Evolutionary conservation across 495 filamentous ascomycete genomes (phyloP), one percentile per base, ranked within the genome.

Genomic region (Tuber magnatum): DNA sequence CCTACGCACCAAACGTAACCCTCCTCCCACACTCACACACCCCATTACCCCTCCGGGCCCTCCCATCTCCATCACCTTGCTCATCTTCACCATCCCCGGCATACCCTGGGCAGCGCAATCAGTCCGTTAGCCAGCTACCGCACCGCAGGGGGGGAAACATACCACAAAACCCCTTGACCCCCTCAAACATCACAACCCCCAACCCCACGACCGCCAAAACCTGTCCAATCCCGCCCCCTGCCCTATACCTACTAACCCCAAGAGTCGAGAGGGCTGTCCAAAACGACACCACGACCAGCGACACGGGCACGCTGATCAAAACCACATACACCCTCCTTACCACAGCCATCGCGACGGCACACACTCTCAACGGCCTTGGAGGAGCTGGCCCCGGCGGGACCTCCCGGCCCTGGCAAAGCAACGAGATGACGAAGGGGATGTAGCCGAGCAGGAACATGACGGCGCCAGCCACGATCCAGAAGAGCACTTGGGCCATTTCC

Each of bases 51-150:
- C n/a, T 8, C 22, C 22, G 8, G 22, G 22, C 2, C 22, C 46
- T 61, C 51, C 9, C 51, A 1, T 61, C 41, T 76, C 73, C 73
- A 74, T 74, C 68, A 79, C 72, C 61, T 18, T 51, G 1, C 68
- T 48, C 48, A 65, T 75, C 39, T 48, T 74, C 4, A 73, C 65
- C 4, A 73, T 70, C 5, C 51, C 70, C 69, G 24, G 39, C 51
- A 46, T 73, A 81, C 81, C 82, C 71, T 73, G 38, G 4, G 76
- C 77, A 76, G 78, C 79, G 75, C 80, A 83, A 38, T 80, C 81
- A 22, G 81, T 77, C 73, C 46, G n/a, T 71, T 4, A 80, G 42
- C 8, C 68, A 43, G 44, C 81, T 77, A 8, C 46, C n/a, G n/a
- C 51, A 61, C 2, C n/a, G 8, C n/a, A n/a, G n/a, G 14, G 28